These are phyloP conservation scores for Nicotiana noctiflora DNA, from an alignment of 257 asterid species.

Conservation along the genomic window DNA sequence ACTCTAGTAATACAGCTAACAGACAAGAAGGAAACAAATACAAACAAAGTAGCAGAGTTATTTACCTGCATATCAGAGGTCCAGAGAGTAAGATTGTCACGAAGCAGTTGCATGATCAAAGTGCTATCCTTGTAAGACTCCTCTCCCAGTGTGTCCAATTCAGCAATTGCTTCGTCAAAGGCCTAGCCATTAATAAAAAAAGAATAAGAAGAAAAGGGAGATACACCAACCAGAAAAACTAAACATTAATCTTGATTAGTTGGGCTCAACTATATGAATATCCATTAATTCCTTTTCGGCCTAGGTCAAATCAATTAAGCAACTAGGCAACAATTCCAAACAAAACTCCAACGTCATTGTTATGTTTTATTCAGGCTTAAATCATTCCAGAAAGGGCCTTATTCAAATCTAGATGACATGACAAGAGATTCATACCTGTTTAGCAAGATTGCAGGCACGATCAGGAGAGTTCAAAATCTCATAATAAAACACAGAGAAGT, in stretches of 20 bases:
- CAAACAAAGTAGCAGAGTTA: not conserved
- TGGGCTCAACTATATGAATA: too few species aligned
- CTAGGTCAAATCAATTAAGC: too few species aligned
- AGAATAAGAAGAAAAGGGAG: not conserved
- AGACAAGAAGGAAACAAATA: not conserved
- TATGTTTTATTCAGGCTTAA: too few species aligned
- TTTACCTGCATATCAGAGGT: slow-evolving; percentile 53
- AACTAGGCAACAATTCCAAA: too few species aligned
- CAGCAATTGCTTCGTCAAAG: slow-evolving; percentile 49
- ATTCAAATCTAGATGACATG: too few species aligned
- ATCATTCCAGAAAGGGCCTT: too few species aligned
- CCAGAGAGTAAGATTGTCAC: slow-evolving; percentile 53
- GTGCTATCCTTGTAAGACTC: slow-evolving; percentile 38
- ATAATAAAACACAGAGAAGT: slow-evolving; percentile 49
- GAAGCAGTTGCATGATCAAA: slow-evolving; percentile 51
- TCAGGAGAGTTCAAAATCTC: slow-evolving; percentile 57
- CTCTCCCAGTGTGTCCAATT: slow-evolving; percentile 42
- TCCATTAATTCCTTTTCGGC: too few species aligned
- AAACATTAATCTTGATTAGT: too few species aligned
- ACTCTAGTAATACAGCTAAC: not conserved
- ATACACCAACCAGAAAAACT: too few species aligned
- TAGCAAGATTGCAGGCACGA: slow-evolving; percentile 54
- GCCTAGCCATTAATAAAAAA: slow-evolving; percentile 24
- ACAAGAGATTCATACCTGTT: slow-evolving; percentile 23
- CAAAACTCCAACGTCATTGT: too few species aligned